Conservation (phyloP, 148 eudicot species). For the Rhododendron vialii region DNA sequence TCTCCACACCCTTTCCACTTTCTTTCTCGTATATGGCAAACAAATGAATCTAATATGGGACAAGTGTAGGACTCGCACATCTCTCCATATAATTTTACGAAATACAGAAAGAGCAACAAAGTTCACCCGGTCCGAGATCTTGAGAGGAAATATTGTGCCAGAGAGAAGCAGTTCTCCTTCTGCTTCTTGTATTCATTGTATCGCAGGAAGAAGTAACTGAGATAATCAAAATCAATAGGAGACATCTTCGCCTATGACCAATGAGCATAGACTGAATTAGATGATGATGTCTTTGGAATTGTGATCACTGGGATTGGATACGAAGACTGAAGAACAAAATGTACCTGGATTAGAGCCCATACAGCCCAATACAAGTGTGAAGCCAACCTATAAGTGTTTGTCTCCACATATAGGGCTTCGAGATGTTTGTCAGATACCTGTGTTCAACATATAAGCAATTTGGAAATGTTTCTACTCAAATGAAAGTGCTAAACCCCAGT, state of each 20-base stretch:
- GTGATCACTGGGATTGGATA: background rate
- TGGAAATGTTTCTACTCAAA: background rate
- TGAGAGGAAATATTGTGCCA: conserved; percentile 50
- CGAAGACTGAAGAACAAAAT: background rate
- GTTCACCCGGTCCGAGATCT: conserved; percentile 13
- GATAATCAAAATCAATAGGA: conserved; percentile 85
- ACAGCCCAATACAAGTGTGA: conserved; percentile 94
- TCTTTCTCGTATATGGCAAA: background rate
- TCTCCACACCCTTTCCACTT: background rate
- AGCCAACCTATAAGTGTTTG: conserved; percentile 71
- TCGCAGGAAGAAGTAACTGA: conserved; percentile 76
- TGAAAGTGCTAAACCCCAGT: background rate
- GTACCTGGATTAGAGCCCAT: conserved; percentile 98
- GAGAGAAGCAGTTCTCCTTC: conserved; percentile 52
- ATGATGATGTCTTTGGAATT: background rate
- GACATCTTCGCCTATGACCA: conserved; percentile 84
- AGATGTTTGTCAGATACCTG: conserved; percentile 71
- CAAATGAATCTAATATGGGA: background rate
- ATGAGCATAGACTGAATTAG: background rate
- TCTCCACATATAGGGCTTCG: conserved; percentile 73
- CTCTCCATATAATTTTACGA: background rate
- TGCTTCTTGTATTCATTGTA: conserved; percentile 80
- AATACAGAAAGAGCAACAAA: background rate
- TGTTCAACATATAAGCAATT: background rate
- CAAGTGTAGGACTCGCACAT: background rate